phyloP scores from a whole-genome alignment of 2,329 filamentous ascomycete genomes.

The Aaosphaeria pasadenensis region DNA sequence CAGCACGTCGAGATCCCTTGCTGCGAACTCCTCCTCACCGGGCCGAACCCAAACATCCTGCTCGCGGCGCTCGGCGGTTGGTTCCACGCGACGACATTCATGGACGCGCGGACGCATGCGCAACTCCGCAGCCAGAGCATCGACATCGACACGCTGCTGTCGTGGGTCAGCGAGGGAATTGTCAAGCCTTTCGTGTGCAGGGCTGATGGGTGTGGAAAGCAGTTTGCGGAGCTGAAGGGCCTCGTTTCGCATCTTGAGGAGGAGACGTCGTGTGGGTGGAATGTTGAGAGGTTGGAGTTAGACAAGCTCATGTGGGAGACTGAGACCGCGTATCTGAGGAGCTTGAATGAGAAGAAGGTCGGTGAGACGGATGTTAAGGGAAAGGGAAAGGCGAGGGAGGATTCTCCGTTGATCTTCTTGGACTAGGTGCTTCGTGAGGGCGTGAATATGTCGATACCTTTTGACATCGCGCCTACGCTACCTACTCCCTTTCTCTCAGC shows the following conservation, averaged over 20 bases:
- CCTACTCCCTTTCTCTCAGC: too few species aligned
- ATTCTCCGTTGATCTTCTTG: too few species aligned
- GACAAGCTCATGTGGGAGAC: not conserved
- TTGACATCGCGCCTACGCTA: too few species aligned
- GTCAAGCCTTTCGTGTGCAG: conserved; percentile 31
- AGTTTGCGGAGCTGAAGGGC: conserved; percentile 23
- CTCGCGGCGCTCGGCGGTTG: conserved; percentile 23
- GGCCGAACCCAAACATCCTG: conserved; percentile 53
- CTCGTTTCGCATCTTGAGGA: conserved; percentile 28
- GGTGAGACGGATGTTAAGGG: not conserved
- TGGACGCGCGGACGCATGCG: conserved; percentile 33
- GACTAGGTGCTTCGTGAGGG: too few species aligned
- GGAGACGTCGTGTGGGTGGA: conserved; percentile 11
- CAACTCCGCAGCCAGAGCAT: conserved; percentile 25
- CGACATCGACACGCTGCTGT: conserved; percentile 15
- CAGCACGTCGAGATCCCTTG: conserved; percentile 55
- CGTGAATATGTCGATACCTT: too few species aligned
- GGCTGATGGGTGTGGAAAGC: conserved; percentile 17
- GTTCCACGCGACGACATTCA: conserved; percentile 33
- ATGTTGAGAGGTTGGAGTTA: not conserved
- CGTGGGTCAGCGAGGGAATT: conserved; percentile 20
- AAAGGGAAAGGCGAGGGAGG: too few species aligned
- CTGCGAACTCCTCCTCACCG: conserved; percentile 55
- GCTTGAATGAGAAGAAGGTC: not conserved
- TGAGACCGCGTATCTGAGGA: too few species aligned